These are phyloP conservation scores for Bruguiera parviflora DNA, from an alignment of 345 rosid species.

Conservation along the genomic window DNA sequence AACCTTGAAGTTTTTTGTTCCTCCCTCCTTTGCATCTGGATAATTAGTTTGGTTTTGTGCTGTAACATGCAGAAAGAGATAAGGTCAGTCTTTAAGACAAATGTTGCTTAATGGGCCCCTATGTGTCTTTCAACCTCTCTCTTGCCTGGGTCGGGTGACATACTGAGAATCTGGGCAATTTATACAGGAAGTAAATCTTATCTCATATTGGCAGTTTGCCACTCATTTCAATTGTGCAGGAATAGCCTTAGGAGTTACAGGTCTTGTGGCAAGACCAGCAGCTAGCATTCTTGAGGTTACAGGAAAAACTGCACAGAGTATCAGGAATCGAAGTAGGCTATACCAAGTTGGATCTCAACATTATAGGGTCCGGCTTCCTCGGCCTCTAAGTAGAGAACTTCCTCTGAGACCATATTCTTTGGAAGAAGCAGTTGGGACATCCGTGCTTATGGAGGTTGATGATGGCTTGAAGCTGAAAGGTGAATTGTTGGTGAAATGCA, in stretches of 20 bases:
- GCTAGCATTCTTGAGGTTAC: slow-evolving; percentile 95
- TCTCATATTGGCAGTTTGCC: slow-evolving; percentile 2
- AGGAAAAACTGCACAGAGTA: slow-evolving; percentile 91
- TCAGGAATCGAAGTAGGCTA: slow-evolving; percentile 73
- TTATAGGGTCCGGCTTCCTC: slow-evolving; percentile 65
- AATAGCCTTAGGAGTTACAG: slow-evolving; percentile 81
- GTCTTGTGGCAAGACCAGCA: slow-evolving; percentile 92
- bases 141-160: too few relatives aligned
- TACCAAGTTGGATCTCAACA: slow-evolving; percentile 55
- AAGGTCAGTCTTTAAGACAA: too few relatives aligned
- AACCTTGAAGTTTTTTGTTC: too few relatives aligned
- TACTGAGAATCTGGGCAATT: too few relatives aligned
- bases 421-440: slow-evolving; percentile 87
- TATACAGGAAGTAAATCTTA: neutral
- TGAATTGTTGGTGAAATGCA: slow-evolving; percentile 60
- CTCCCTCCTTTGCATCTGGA: too few relatives aligned
- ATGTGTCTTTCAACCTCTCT: too few relatives aligned
- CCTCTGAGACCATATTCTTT: slow-evolving; percentile 84
- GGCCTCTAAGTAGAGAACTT: slow-evolving; percentile 72
- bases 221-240: slow-evolving; percentile 38
- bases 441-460: slow-evolving; percentile 60
- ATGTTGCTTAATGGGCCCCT: too few relatives aligned
- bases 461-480: slow-evolving; percentile 60
- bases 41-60: too few relatives aligned
- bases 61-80: too few relatives aligned